These are phyloP conservation scores for Multifurca ochricompacta DNA, from an alignment of 768 basidiomycete genomes.

Conservation along the genomic window DNA sequence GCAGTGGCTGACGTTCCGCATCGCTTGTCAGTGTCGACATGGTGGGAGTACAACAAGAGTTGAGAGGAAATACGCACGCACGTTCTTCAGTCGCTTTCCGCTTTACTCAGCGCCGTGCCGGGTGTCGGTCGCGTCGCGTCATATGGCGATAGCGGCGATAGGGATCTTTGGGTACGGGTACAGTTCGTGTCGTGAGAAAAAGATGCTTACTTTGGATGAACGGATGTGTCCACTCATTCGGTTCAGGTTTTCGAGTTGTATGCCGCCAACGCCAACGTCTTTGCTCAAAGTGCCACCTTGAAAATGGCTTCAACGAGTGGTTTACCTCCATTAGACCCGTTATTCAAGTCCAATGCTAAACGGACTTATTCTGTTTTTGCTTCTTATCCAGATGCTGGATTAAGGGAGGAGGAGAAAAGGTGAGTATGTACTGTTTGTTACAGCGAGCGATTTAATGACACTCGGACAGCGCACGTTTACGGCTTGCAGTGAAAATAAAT, in stretches of 20 bases:
- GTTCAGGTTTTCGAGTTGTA: no score
- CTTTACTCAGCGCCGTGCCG: no score
- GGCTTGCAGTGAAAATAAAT: slow-evolving; percentile 76
- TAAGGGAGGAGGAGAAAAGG: slow-evolving; percentile 68
- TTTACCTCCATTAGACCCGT: slow-evolving; percentile 57
- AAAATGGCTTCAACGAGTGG: slow-evolving; percentile 32
- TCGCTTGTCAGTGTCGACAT: slow-evolving; percentile 2
- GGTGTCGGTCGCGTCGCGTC: no score
- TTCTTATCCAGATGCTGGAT: slow-evolving; percentile 49
- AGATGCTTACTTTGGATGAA: not conserved
- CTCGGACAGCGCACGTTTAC: slow-evolving; percentile 50
- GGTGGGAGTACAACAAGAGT: not conserved
- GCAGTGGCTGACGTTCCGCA: slow-evolving; percentile 7
- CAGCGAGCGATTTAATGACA: not conserved
- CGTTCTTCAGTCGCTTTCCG: not conserved
- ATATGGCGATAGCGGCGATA: not conserved
- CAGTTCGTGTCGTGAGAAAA: not conserved
- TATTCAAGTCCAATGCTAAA: slow-evolving; percentile 59
- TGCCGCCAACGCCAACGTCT: no score
- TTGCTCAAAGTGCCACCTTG: not conserved
- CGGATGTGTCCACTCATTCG: no score
- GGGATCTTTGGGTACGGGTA: not conserved
- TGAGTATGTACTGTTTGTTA: slow-evolving; percentile 24
- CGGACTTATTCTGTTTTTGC: slow-evolving; percentile 67
- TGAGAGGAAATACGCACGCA: not conserved